Evolutionary conservation across 208 protist genomes (phyloP).

Genomic region (Leishmania tropica): DNA sequence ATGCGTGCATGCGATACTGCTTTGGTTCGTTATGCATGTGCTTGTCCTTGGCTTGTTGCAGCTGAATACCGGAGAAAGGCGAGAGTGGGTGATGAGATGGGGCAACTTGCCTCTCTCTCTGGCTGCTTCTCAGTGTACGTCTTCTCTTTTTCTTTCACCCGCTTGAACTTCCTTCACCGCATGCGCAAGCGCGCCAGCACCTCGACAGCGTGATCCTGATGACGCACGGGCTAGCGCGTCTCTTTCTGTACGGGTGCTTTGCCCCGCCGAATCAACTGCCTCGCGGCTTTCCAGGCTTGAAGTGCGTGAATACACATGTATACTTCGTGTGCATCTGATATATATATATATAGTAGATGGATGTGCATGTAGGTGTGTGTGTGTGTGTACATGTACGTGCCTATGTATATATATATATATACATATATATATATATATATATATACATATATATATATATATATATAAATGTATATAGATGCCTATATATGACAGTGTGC

Average conservation of each 20-base stretch:
- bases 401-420: constrained; percentile 3
- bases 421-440: constrained; percentile 20
- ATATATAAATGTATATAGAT: constrained; percentile 16
- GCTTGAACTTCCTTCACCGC: background rate
- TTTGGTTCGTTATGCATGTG: background rate
- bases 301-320: background rate
- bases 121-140: background rate
- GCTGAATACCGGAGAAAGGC: background rate
- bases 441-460: constrained; percentile 23
- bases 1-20: background rate
- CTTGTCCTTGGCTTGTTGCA: background rate
- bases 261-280: background rate
- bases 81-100: background rate
- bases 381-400: too few species aligned
- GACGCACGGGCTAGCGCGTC: background rate
- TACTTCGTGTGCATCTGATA: too few species aligned
- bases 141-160: constrained; percentile 1
- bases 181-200: background rate
- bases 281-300: background rate
- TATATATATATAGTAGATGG: too few species aligned
- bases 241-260: background rate
- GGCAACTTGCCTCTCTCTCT: background rate
- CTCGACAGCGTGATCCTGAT: background rate
- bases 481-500: constrained; percentile 7
- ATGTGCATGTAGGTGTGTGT: background rate